Base-by-base conservation (phyloP, 306 rosid genomes). In the Quercus suber region DNA sequence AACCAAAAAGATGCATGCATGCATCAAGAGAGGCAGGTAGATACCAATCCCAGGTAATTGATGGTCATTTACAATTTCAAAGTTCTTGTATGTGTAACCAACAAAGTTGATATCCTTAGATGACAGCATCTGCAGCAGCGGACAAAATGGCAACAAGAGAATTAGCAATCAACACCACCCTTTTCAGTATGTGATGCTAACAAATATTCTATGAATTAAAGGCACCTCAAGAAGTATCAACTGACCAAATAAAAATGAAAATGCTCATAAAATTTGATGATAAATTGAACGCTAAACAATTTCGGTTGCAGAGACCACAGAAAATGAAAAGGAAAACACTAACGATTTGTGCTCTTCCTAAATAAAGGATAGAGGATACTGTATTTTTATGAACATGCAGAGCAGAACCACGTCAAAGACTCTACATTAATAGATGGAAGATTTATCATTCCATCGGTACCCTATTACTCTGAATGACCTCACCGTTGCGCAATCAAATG, bases 1-100 rank as follows among this genome's bases (percentile, higher is more conserved):
- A 52, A 56, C 57, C 49, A 72, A 59, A 81, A 69, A 43, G 71
- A 78, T 68, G 74, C 67, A 76, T 14, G 63, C 35, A 82, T 19
- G 30, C 37, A 53, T 35, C 55, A 56, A 78, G 57, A 79, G 53
- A 68, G 72, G 53, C 15, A 68, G 78, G 74, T 65, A 81, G 69
- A 33, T 84, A 96, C 99, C 98, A 17, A 96, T 93, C 84, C 97
- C 99, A 70, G 91, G 92, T 70, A 96, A 82, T 78, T 96, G 97
- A 81, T 89, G 85, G 79, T 93, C 97, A 60, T 96, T 92, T 82
- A 96, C 92, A 55, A 96, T 93, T 83, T 96, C 98, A 2, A 80
- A 90, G 91, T 96, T 96, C 88, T 96, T 95, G 78, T 90, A 95
- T 3, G 99, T 95, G 87, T 95, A 95, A 10, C 99, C 99, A 69